Conservation (phyloP, 345 rosid genomes). For the Rhizophora mangle region DNA sequence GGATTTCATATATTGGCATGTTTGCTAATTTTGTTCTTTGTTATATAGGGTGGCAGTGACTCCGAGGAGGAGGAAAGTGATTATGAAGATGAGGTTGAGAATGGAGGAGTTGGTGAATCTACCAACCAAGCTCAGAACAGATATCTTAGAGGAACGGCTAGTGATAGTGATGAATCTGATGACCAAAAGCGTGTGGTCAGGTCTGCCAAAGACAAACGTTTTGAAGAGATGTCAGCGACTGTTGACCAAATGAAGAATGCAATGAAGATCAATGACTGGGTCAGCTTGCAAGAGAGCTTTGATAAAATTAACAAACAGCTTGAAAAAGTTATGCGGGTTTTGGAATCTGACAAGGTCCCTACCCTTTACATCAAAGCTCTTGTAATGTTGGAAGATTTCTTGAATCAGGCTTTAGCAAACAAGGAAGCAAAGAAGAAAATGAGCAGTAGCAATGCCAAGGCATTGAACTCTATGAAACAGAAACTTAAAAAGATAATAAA, state of each 20-base stretch:
- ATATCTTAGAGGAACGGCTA: constrained; percentile 52
- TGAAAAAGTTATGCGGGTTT: constrained; percentile 84
- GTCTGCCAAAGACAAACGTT: constrained; percentile 87
- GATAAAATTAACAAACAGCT: constrained; percentile 94
- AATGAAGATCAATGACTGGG: constrained; percentile 97
- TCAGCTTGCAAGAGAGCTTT: constrained; percentile 74
- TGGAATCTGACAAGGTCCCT: constrained; percentile 72
- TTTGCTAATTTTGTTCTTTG: not conserved
- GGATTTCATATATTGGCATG: not conserved
- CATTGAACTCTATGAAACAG: constrained; percentile 93
- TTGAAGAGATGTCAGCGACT: constrained; percentile 71
- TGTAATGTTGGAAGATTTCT: constrained; percentile 86
- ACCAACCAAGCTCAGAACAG: constrained; percentile 32
- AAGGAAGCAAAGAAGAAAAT: constrained; percentile 97
- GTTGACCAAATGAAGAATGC: constrained; percentile 90
- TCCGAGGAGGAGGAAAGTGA: constrained; percentile 60
- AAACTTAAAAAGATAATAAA: constrained; percentile 84
- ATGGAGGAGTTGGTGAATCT: constrained; percentile 32
- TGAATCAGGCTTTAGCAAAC: constrained; percentile 74
- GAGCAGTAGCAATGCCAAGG: constrained; percentile 95
- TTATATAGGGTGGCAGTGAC: constrained; percentile 62
- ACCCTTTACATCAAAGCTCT: constrained; percentile 67
- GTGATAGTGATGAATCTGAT: constrained; percentile 71
- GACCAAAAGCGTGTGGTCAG: constrained; percentile 65
- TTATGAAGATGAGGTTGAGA: constrained; percentile 44